A percentile compares a stretch with the other conserved stretches of the same genome.
Conservation (phyloP, 2,329 filamentous ascomycete genomes). For the Trichoderma lentiforme region DNA sequence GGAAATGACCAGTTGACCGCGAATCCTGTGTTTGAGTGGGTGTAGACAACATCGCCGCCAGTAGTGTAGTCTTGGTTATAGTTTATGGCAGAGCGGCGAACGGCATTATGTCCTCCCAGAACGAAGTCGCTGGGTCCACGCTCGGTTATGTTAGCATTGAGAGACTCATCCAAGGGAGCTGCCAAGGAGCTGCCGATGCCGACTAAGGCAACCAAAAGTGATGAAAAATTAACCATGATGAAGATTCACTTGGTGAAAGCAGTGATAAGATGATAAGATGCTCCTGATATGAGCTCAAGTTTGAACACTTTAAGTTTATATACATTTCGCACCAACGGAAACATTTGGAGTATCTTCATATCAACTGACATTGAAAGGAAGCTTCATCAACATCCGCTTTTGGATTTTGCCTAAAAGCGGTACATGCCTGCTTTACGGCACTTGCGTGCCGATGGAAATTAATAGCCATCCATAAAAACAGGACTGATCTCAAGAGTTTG, state of each 20-base stretch:
- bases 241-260: not conserved
- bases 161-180: not conserved
- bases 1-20: conserved; percentile 20
- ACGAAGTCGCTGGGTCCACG: conserved; percentile 6
- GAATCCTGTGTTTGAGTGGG: conserved; percentile 18
- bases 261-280: not conserved
- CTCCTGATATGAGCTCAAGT: not conserved
- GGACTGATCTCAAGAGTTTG: not conserved
- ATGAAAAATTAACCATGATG: conserved; percentile 3
- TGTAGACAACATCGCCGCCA: conserved; percentile 20
- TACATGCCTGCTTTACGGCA: not conserved
- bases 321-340: not conserved
- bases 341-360: not conserved
- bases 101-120: not conserved
- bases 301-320: not conserved
- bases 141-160: not conserved
- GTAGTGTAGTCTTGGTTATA: conserved; percentile 23
- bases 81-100: conserved; percentile 17
- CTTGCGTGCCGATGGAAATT: not conserved
- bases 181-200: not conserved
- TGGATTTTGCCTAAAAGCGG: conserved; percentile 8
- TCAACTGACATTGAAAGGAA: not conserved
- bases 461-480: not conserved
- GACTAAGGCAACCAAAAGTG: not conserved
- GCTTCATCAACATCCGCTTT: not conserved